Base-by-base conservation (phyloP, 768 basidiomycete species). In the Kwoniella shandongensis region DNA sequence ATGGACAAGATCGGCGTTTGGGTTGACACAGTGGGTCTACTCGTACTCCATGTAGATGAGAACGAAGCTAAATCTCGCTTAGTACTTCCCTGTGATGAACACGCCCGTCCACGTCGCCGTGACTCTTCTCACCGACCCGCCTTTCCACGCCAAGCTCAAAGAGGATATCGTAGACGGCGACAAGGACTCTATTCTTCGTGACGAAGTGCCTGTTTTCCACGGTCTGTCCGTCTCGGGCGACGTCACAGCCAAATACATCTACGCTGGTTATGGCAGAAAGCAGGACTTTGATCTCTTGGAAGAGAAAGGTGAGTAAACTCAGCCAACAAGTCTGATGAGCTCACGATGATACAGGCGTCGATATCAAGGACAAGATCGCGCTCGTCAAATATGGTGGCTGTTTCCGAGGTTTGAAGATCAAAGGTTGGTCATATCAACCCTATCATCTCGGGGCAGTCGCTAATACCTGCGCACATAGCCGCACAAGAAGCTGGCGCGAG, bases 21-120 rank as follows among this genome's bases (percentile, higher is more conserved):
- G 75, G 48, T 76, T 6, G 75, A 76, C 60, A 72, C 70, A 8
- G 74, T 76, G 53, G 62, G 69, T 60, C 22, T 1, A n/a, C 7
- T 26, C 40, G 38, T 20, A 22, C 22, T 18, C 23, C 15, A n/a
- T n/a, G n/a, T 17, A 13, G 45, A 47, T 5, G 2, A 26, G 26
- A 15, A 18, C 4, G 23, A 47, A 3, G 29, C n/a, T 18, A 8
- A 25, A 17, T 26, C 22, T 17, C 29, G 38, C 18, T 38, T 13
- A 76, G 35, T 96, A 98, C 76, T 94, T 88, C 76, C 91, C 93
- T 1, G 80, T 91, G 39, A 78, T 94, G 79, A 90, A 94, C 76
- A 87, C 84, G 0, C 85, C 89, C 1, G 79, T 86, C 6, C 83
- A 86, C 51, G 83, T 85, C 47, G 82, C 81, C 57, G 76, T 93